phyloP scores from a whole-genome alignment of 2,329 filamentous ascomycete genomes.

The Fusarium sp. region DNA sequence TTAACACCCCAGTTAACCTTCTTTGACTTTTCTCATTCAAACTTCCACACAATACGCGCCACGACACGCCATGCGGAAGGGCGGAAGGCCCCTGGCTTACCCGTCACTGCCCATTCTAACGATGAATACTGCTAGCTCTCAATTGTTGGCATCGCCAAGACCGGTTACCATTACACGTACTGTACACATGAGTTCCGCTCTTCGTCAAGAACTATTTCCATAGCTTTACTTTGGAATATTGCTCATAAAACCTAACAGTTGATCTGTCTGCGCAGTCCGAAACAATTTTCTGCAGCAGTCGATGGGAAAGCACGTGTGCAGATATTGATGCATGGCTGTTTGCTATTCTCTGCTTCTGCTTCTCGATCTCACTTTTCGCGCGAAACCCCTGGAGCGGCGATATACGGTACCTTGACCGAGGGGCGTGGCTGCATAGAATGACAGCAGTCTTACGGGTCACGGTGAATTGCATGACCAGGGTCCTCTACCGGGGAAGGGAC shows the following conservation, averaged over 20 bases:
- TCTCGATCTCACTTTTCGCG: constrained; percentile 6
- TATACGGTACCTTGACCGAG: constrained; percentile 41
- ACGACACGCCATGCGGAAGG: constrained; percentile 31
- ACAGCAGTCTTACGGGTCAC: constrained; percentile 39
- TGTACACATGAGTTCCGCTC: not conserved
- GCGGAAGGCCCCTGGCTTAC: constrained; percentile 31
- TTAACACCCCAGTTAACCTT: constrained; percentile 5
- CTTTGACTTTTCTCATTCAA: constrained; percentile 12
- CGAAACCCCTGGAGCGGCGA: constrained; percentile 41
- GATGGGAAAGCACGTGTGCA: constrained; percentile 17
- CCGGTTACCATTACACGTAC: not conserved
- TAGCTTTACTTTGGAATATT: not conserved
- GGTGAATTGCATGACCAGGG: constrained; percentile 41
- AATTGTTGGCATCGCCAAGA: constrained; percentile 27
- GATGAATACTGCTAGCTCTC: constrained; percentile 10
- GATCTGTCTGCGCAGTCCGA: not conserved
- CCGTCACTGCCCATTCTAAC: constrained; percentile 17
- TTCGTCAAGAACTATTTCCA: not conserved
- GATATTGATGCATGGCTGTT: constrained; percentile 14
- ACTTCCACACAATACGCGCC: constrained; percentile 25
- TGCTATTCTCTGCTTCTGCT: not conserved
- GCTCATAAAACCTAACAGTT: not conserved
- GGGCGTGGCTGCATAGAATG: constrained; percentile 40
- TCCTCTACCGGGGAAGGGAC: constrained; percentile 39
- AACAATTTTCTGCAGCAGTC: not conserved